phyloP scores from a whole-genome alignment of 202 grass and related monocot species.

The Cymbopogon flexuosus region DNA sequence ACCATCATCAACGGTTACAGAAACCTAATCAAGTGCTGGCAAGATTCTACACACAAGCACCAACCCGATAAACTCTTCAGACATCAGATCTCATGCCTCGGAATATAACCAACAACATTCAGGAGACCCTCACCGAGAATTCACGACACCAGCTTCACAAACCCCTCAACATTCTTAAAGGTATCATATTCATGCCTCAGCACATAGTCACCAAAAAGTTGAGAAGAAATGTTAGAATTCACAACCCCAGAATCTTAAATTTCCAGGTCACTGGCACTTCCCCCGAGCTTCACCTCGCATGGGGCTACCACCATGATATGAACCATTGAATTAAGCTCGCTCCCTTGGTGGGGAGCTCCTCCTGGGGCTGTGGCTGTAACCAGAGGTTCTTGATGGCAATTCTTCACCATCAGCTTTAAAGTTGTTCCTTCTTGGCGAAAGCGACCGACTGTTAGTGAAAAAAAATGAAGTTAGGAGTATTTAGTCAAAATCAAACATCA shows the following conservation, averaged over 20 bases:
- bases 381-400: slow-evolving; percentile 35
- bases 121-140: neutral
- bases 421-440: slow-evolving; percentile 45
- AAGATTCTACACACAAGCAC: neutral
- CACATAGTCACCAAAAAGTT: neutral
- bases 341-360: slow-evolving; percentile 41
- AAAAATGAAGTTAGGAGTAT: neutral
- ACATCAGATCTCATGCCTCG: neutral
- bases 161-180: neutral
- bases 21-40: neutral
- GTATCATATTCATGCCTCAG: neutral
- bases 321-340: slow-evolving; percentile 39
- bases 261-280: slow-evolving; percentile 32
- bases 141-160: neutral
- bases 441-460: slow-evolving; percentile 11
- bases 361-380: slow-evolving; percentile 42
- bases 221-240: neutral
- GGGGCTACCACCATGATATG: slow-evolving; percentile 39
- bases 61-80: neutral
- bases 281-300: slow-evolving; percentile 14
- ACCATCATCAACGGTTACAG: neutral
- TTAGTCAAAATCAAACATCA: neutral
- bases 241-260: neutral
- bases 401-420: slow-evolving; percentile 27
- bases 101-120: slow-evolving; percentile 1